Evolutionary conservation across 78 protist genomes (phyloP).

Genomic region (Dictyostelium purpureum): DNA sequence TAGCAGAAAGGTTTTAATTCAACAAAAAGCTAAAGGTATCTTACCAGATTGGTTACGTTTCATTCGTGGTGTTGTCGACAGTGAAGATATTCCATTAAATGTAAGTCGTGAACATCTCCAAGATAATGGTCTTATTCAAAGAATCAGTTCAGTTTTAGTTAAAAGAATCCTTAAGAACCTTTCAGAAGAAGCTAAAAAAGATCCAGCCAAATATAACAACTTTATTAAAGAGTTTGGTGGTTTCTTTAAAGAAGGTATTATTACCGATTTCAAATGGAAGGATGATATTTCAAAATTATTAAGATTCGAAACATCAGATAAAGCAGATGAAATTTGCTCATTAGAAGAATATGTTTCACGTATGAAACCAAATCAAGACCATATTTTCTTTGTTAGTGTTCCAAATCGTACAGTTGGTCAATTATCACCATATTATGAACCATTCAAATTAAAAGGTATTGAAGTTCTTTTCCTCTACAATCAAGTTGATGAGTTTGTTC

Average conservation of each 20-base stretch:
- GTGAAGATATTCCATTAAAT: slow-evolving; percentile 96
- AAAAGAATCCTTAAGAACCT: slow-evolving; percentile 79
- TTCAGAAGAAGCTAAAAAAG: slow-evolving; percentile 67
- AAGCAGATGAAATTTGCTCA: neutral
- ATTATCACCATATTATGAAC: slow-evolving; percentile 92
- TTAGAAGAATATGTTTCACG: slow-evolving; percentile 89
- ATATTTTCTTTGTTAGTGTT: slow-evolving; percentile 88
- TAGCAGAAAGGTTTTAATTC: slow-evolving; percentile 91
- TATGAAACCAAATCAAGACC: slow-evolving; percentile 86
- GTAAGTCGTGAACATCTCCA: slow-evolving; percentile 94
- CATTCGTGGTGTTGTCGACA: slow-evolving; percentile 93
- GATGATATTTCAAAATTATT: slow-evolving; percentile 83
- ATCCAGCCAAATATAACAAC: slow-evolving; percentile 69
- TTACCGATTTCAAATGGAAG: slow-evolving; percentile 82
- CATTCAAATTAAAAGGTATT: slow-evolving; percentile 82
- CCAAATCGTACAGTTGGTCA: slow-evolving; percentile 83
- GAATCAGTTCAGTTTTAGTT: slow-evolving; percentile 50
- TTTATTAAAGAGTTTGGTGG: slow-evolving; percentile 86
- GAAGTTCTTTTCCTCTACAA: slow-evolving; percentile 89
- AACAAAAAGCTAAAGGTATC: slow-evolving; percentile 79
- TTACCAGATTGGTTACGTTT: slow-evolving; percentile 95
- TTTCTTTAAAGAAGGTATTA: slow-evolving; percentile 90
- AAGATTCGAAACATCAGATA: slow-evolving; percentile 72
- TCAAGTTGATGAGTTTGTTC: slow-evolving; percentile 90
- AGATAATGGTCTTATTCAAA: slow-evolving; percentile 88